Conservation (phyloP, 768 basidiomycete genomes). For the Grammothele lineata region DNA sequence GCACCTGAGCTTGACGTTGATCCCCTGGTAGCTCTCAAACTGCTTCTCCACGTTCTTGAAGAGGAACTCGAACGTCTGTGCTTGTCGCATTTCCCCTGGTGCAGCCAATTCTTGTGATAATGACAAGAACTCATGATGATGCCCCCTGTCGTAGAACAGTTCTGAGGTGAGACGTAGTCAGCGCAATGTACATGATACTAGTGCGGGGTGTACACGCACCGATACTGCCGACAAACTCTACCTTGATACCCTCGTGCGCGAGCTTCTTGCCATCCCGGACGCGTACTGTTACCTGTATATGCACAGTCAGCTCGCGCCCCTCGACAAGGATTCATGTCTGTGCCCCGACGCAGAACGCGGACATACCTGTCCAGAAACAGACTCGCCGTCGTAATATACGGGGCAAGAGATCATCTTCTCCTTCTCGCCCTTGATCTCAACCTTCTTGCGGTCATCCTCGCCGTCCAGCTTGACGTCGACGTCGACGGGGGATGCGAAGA, state of each 20-base stretch:
- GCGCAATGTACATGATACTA: too few relatives aligned
- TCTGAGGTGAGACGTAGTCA: conserved; percentile 36
- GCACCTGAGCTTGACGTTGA: conserved; percentile 95
- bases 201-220: too few relatives aligned
- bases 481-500: conserved; percentile 89
- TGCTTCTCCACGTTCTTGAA: conserved; percentile 99
- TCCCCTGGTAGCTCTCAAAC: conserved; percentile 96
- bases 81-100: conserved; percentile 95
- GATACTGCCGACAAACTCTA: conserved; percentile 95
- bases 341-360: background rate
- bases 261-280: conserved; percentile 94
- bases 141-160: conserved; percentile 95
- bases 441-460: conserved; percentile 83
- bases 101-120: conserved; percentile 92
- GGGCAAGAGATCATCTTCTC: conserved; percentile 83
- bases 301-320: too few relatives aligned
- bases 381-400: conserved; percentile 94
- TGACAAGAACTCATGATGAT: conserved; percentile 97
- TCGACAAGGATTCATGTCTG: too few relatives aligned
- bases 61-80: conserved; percentile 92
- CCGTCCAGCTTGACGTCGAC: conserved; percentile 85
- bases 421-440: conserved; percentile 88
- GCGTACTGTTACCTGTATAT: conserved; percentile 82
- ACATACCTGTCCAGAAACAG: conserved; percentile 79
- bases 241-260: conserved; percentile 93